Percentiles rank a stretch among this genome's conserved stretches.
phyloP scores from a whole-genome alignment of 2,329 filamentous ascomycete genomes.

The Phoma sp. region DNA sequence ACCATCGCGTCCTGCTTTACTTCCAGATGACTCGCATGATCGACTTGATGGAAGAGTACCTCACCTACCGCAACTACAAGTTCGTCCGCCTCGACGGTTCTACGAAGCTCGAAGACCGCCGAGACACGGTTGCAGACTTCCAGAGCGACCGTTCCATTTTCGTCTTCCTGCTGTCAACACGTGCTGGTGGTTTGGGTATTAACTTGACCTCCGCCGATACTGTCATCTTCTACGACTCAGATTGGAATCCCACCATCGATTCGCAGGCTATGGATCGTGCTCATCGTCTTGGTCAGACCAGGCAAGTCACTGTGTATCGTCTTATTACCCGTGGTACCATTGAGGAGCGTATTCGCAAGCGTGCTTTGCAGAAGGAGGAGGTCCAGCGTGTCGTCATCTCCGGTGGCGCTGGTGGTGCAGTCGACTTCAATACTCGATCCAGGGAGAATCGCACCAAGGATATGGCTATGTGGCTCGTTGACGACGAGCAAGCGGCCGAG shows the following conservation, averaged over 20 bases:
- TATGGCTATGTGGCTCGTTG: conserved; percentile 97
- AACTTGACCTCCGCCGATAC: conserved; percentile 96
- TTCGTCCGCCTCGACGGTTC: conserved; percentile 96
- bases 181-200: conserved; percentile 96
- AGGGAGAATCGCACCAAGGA: conserved; percentile 95
- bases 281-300: conserved; percentile 94
- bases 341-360: conserved; percentile 96
- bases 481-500: conserved; percentile 93
- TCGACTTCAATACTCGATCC: conserved; percentile 94
- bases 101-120: conserved; percentile 94
- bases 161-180: conserved; percentile 93
- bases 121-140: conserved; percentile 96
- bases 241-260: conserved; percentile 99
- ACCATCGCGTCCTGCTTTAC: conserved; percentile 93
- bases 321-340: conserved; percentile 97
- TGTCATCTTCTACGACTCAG: conserved; percentile 99
- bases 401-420: conserved; percentile 79
- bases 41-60: conserved; percentile 97
- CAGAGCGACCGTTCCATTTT: conserved; percentile 94
- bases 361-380: conserved; percentile 96
- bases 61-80: conserved; percentile 99
- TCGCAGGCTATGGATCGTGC: conserved; percentile 99
- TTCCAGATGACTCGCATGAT: conserved; percentile 99
- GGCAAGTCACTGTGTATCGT: conserved; percentile 95
- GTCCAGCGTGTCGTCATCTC: conserved; percentile 97